Percentiles rank a stretch among this genome's conserved stretches.
phyloP scores from a whole-genome alignment of 1,284 basidiomycete genomes.

The Microbotryum saponariae region DNA sequence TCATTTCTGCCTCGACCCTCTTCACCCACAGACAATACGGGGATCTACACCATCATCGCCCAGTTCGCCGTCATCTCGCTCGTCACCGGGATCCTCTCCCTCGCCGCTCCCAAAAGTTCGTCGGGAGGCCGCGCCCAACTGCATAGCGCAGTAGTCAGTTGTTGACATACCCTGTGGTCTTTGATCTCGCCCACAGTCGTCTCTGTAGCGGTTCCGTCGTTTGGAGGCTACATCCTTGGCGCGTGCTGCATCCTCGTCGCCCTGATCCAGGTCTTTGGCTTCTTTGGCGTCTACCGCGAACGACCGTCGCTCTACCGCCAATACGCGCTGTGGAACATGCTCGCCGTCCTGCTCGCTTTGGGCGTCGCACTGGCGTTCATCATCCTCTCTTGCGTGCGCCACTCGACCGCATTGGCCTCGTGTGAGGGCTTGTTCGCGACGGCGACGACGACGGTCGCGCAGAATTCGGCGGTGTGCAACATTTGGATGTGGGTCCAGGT shows the following conservation, averaged over 20 bases:
- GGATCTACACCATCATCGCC: constrained; percentile 68
- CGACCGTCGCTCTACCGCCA: constrained; percentile 45
- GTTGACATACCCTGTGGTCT: neutral
- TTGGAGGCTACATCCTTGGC: constrained; percentile 65
- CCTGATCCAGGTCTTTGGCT: constrained; percentile 66
- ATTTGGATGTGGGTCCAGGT: constrained; percentile 84
- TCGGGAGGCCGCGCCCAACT: constrained; percentile 18
- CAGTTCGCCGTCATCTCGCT: constrained; percentile 67
- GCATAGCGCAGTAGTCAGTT: neutral
- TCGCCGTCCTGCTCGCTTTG: constrained; percentile 55
- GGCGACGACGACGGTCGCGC: constrained; percentile 27
- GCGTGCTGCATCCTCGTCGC: constrained; percentile 64
- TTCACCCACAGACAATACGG: constrained; percentile 52
- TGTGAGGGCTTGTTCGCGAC: constrained; percentile 60
- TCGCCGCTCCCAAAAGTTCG: constrained; percentile 71
- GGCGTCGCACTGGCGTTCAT: constrained; percentile 70
- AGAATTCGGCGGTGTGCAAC: constrained; percentile 66
- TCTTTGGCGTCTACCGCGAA: constrained; percentile 74
- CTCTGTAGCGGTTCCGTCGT: constrained; percentile 67
- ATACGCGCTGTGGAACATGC: constrained; percentile 46
- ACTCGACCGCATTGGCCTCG: constrained; percentile 57
- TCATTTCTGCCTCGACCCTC: neutral
- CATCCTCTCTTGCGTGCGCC: constrained; percentile 64
- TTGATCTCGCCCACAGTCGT: constrained; percentile 53
- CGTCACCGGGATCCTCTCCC: constrained; percentile 63